Evolutionary conservation across 2,329 filamentous ascomycete genomes (phyloP).

Genomic region (Aspergillus fijiensis): DNA sequence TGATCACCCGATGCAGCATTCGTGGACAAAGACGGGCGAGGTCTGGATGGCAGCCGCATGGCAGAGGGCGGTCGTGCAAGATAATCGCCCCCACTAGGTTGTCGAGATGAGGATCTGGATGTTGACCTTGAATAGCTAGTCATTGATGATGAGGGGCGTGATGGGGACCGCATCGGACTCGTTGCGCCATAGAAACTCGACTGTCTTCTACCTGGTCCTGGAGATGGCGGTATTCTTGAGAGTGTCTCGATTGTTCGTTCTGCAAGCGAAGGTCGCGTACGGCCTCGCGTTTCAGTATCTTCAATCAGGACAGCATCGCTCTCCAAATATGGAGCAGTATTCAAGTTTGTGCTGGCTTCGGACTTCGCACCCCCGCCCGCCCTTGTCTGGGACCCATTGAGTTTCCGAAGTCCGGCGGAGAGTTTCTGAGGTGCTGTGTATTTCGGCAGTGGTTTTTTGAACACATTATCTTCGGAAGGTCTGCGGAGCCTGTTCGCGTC

Average conservation of each 20-base stretch:
- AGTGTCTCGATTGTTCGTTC: constrained; percentile 87
- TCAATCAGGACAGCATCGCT: constrained; percentile 18
- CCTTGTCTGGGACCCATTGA: constrained; percentile 20
- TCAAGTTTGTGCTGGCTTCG: constrained; percentile 14
- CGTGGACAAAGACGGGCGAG: constrained; percentile 30
- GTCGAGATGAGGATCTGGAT: constrained; percentile 48
- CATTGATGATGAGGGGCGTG: constrained; percentile 64
- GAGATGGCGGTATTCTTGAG: constrained; percentile 74
- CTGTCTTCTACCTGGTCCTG: constrained; percentile 63
- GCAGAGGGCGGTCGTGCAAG: constrained; percentile 31
- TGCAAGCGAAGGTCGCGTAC: constrained; percentile 52
- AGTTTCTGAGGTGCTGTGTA: constrained; percentile 27
- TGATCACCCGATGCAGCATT: constrained; percentile 19
- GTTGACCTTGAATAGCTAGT: constrained; percentile 44
- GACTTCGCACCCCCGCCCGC: constrained; percentile 19
- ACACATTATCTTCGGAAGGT: constrained; percentile 40
- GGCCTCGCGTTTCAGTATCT: constrained; percentile 26
- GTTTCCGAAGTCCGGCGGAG: constrained; percentile 18
- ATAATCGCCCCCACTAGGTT: constrained; percentile 57
- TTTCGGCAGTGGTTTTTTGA: constrained; percentile 35
- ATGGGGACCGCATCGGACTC: constrained; percentile 60
- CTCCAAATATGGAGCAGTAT: constrained; percentile 14
- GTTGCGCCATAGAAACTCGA: constrained; percentile 72
- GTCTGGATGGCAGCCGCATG: constrained; percentile 35
- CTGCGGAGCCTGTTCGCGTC: constrained; percentile 38